Evolutionary conservation across 331 rosid genomes (phyloP).

Genomic region (Quercus lobata): DNA sequence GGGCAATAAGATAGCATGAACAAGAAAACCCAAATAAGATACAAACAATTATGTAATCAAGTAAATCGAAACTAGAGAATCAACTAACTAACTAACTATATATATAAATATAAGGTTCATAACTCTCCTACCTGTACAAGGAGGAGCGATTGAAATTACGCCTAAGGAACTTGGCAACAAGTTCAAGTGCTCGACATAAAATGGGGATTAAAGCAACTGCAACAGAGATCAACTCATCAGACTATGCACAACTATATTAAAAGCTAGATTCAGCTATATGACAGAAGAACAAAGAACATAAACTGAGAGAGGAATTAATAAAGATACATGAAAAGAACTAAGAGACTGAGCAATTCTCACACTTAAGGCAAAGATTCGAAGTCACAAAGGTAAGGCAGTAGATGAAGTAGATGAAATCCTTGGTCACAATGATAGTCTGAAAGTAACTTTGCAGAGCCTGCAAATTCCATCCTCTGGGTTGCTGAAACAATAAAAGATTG

Average conservation of each 20-base stretch:
- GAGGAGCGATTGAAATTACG: conserved; percentile 80
- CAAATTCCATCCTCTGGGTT: conserved; percentile 90
- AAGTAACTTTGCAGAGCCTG: conserved; percentile 89
- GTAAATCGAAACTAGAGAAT: neutral
- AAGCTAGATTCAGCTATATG: neutral
- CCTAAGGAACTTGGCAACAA: conserved; percentile 93
- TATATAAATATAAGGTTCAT: neutral
- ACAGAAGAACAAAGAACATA: neutral
- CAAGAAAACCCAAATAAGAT: neutral
- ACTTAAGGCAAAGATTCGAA: conserved; percentile 80
- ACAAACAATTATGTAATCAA: neutral
- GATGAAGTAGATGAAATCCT: conserved; percentile 80
- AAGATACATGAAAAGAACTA: neutral
- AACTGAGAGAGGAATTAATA: neutral
- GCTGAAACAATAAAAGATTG: conserved; percentile 46
- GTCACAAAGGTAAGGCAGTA: conserved; percentile 77
- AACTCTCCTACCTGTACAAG: conserved; percentile 69
- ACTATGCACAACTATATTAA: conserved; percentile 2
- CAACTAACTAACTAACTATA: neutral
- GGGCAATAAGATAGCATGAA: neutral
- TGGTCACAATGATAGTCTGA: conserved; percentile 61
- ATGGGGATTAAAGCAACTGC: conserved; percentile 94
- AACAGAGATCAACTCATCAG: conserved; percentile 28
- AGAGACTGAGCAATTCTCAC: conserved; percentile 43
- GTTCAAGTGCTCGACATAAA: conserved; percentile 75